Evolutionary conservation across 495 filamentous ascomycete genomes (phyloP).

Genomic region (Delitschia confertaspora): DNA sequence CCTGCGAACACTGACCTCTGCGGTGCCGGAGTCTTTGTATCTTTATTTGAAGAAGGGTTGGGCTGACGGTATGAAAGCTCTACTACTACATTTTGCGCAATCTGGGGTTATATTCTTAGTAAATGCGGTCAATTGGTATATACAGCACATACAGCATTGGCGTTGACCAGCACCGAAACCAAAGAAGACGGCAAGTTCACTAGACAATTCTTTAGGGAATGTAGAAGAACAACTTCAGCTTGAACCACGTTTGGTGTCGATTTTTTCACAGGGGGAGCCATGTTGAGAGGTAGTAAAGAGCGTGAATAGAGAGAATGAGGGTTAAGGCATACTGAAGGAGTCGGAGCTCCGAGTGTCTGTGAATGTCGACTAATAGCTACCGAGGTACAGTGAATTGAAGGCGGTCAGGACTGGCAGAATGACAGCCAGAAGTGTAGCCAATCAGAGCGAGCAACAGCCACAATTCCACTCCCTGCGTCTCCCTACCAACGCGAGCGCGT

Average conservation of each 20-base stretch:
- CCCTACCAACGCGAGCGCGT: slow-evolving; percentile 16
- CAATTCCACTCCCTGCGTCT: no score
- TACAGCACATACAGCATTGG: slow-evolving; percentile 63
- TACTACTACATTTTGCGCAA: slow-evolving; percentile 91
- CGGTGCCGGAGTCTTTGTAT: slow-evolving; percentile 32
- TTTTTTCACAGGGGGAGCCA: slow-evolving; percentile 41
- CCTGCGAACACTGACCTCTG: slow-evolving; percentile 73
- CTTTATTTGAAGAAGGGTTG: slow-evolving; percentile 18
- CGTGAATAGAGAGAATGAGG: neutral
- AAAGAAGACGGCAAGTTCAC: slow-evolving; percentile 87
- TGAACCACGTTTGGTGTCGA: slow-evolving; percentile 47
- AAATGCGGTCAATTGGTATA: neutral
- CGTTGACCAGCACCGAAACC: slow-evolving; percentile 69
- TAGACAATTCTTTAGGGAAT: slow-evolving; percentile 77
- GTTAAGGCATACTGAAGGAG: neutral
- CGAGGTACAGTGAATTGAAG: neutral
- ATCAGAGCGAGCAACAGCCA: slow-evolving; percentile 11
- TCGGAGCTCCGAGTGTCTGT: slow-evolving; percentile 1
- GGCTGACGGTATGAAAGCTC: slow-evolving; percentile 51
- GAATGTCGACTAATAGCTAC: slow-evolving; percentile 19
- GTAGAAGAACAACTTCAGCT: slow-evolving; percentile 69
- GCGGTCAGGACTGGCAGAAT: slow-evolving; percentile 13
- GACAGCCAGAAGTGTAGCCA: slow-evolving; percentile 1
- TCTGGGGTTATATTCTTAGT: slow-evolving; percentile 39
- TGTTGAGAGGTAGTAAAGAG: slow-evolving; percentile 2